Evolutionary conservation across 1,284 basidiomycete genomes (phyloP), one percentile per base, ranked within the genome.

Genomic region (Trichosporon ovoides): DNA sequence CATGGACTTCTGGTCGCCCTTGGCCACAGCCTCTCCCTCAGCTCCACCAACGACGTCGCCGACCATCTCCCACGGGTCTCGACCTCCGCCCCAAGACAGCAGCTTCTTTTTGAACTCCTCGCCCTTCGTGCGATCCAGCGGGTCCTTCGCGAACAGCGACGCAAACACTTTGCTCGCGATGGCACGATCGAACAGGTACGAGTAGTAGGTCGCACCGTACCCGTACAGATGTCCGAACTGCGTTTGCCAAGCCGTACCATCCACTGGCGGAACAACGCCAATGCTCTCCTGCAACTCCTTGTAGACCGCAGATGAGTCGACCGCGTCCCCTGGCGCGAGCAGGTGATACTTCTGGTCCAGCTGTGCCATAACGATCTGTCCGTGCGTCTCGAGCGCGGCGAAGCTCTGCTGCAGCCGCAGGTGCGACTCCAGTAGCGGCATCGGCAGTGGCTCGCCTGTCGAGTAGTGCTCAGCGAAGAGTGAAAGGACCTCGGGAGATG

Each of bases 141-240:
- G 88, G 40, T 67, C 63, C n/a, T 72, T 68, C 1, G 79, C 78
- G 69, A 98, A 98, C 0, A 96, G 79, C 18, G 85, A 81, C 12
- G 80, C 77, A 88, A 91, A 98, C 1, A 98, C 86, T 38, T 88
- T 84, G 12, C 89, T 88, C 0, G 96, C 95, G 60, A 98, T 96
- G 3, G 92, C 92, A 5, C 94, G 84, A 68, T 98, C 96, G 66
- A 98, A 92, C 7, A 98, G 81, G 75, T 98, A 98, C 14, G 91
- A 93, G 72, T 98, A 98, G 77, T 98, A 98, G 1, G 91, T 96
- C 10, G 94, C 91, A 7, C 95, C 94, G 69, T 98, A 98, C 1
- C 94, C 93, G 68, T 91, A 95, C 7, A 98, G 79, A 72, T 98
- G 95, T 0, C 91, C 90, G 68, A 98, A 98, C 66, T 94, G 89